Percentiles rank a stretch among this genome's conserved stretches.
phyloP scores from a whole-genome alignment of 2,329 filamentous ascomycete genomes.

The Chalaropsis thielavioides region DNA sequence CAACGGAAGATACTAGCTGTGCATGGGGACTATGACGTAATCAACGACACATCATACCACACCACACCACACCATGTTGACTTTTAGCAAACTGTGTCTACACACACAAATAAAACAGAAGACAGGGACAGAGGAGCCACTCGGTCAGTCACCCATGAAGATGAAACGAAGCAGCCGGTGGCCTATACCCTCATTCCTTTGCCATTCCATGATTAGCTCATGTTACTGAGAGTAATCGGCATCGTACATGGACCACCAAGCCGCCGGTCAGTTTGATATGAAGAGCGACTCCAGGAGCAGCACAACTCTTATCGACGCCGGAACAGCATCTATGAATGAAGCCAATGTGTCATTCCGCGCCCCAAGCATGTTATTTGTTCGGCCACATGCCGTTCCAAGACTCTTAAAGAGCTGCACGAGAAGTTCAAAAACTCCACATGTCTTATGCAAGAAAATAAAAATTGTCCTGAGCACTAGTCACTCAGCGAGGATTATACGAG shows the following conservation, averaged over 20 bases:
- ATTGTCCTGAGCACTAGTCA: neutral
- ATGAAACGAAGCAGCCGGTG: neutral
- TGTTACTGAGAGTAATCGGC: neutral
- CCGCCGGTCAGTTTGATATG: neutral
- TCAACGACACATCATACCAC: neutral
- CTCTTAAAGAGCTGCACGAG: too few relatives aligned
- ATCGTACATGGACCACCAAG: neutral
- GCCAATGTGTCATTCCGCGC: neutral
- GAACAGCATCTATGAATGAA: too few relatives aligned
- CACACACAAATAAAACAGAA: neutral
- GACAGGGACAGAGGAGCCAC: neutral
- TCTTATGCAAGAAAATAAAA: neutral
- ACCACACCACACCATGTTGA: neutral
- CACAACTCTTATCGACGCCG: neutral
- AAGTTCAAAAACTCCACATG: neutral
- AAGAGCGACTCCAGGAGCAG: neutral
- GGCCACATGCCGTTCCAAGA: too few relatives aligned
- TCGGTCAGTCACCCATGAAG: neutral
- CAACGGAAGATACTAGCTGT: neutral
- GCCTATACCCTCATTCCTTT: neutral
- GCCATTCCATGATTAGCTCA: neutral
- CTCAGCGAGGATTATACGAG: slow-evolving; percentile 7
- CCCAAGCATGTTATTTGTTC: too few relatives aligned
- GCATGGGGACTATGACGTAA: neutral
- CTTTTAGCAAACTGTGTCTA: neutral